Evolutionary conservation across 2,329 filamentous ascomycete species (phyloP), one percentile per base, ranked within the genome.

Genomic region (Penicillium sp.): DNA sequence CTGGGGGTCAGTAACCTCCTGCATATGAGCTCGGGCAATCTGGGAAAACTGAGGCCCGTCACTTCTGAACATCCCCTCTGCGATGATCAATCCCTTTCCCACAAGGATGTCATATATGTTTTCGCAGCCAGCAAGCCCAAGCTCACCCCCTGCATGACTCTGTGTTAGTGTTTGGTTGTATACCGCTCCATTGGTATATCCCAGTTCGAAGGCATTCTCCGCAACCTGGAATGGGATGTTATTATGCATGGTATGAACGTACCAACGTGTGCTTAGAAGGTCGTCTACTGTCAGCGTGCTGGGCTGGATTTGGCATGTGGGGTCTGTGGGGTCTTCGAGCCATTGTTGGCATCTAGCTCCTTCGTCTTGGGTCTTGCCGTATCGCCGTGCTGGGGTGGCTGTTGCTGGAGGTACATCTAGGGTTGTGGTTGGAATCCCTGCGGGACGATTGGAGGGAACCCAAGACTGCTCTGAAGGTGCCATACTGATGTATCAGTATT

Each of bases 41-140:
- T 55, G 19, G 0, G 52, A 50, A 29, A 55, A 55, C 8, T 49
- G 52, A 5, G 37, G 45, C n/a, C 52, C 52, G 6, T 55, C 45
- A 2, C 4, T 19, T 35, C 52, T 23, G n/a, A 41, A 41, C 3
- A 55, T 55, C 7, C 12, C 52, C 21, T 55, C 46, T 17, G 37
- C 52, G 15, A 50, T 17, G 5, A 55, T 19, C 1, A 55, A 1
- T 3, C 52, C 45, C 17, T 23, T 15, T 25, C 35, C 52, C 3
- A 42, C 25, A 2, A 55, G 2, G 13, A 55, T 33, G 6, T 40
- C 37, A 23, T 50, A 50, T 2, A 23, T 8, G 12, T 55, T 50
- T 7, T 47, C 21, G 12, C 15, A 25, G 10, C 29, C 27, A 19
- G 15, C 23, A 3, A 9, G 4, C 10, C 49, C 49, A 1, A 23